Percentiles rank a stretch among this genome's conserved stretches.
Conservation (phyloP, 1,284 basidiomycete genomes). For the Rhodotorula mucilaginosa region DNA sequence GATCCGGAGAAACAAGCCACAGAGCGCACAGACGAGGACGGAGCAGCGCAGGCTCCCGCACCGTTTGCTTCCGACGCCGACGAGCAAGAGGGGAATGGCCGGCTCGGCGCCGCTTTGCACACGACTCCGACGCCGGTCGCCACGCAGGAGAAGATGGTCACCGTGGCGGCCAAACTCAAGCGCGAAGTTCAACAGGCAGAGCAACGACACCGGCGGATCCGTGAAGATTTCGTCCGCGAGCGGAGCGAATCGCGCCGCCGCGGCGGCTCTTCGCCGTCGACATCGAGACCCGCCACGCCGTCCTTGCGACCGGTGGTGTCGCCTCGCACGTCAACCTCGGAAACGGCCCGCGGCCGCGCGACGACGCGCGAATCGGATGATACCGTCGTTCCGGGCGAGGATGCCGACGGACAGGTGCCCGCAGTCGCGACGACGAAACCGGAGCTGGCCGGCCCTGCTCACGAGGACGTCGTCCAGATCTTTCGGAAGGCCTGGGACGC, state of each 20-base stretch:
- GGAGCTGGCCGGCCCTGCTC: background rate
- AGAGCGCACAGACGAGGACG: background rate
- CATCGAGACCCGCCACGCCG: conserved; percentile 1
- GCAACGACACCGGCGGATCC: conserved; percentile 17
- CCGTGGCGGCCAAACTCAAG: conserved; percentile 26
- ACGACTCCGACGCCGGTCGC: conserved; percentile 17
- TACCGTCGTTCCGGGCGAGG: conserved; percentile 10
- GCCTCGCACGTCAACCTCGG: background rate
- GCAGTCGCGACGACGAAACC: conserved; percentile 9
- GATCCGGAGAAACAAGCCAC: background rate
- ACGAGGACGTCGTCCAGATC: conserved; percentile 8
- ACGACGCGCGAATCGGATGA: conserved; percentile 1
- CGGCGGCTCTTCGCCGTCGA: background rate
- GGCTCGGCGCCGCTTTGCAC: conserved; percentile 14
- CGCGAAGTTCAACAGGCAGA: conserved; percentile 26
- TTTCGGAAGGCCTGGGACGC: conserved; percentile 30
- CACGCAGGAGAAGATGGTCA: conserved; percentile 24
- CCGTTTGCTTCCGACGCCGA: background rate
- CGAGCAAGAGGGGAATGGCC: background rate
- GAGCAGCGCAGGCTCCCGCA: background rate
- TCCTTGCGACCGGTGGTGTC: background rate
- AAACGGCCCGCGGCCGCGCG: background rate
- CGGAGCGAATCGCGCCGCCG: background rate
- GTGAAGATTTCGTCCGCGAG: background rate
- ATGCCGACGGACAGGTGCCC: background rate